phyloP scores from a whole-genome alignment of 73 alveolate genomes.

The Uronychia binucleata region DNA sequence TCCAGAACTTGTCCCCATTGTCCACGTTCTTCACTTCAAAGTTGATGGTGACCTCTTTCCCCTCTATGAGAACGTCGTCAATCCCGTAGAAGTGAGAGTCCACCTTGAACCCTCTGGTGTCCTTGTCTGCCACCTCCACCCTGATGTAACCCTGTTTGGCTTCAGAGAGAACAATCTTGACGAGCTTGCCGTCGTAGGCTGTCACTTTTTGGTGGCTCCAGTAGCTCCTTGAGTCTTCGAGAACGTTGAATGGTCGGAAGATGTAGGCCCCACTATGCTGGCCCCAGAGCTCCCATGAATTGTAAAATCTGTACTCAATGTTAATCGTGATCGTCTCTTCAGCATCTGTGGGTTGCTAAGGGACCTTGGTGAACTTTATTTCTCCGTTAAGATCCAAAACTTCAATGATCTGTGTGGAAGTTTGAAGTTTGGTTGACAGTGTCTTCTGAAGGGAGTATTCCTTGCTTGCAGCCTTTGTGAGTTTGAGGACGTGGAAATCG shows the following conservation, averaged over 20 bases:
- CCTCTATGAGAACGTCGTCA: no score
- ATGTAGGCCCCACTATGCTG: neutral
- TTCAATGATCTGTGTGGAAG: neutral
- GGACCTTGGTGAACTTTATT: neutral
- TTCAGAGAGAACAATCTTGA: neutral
- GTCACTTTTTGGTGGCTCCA: neutral
- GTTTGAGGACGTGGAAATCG: neutral
- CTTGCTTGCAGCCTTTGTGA: neutral
- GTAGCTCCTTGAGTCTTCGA: conserved; percentile 18
- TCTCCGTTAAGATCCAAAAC: neutral
- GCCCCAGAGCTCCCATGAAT: conserved; percentile 7
- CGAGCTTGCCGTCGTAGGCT: conserved; percentile 14
- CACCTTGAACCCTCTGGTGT: conserved; percentile 42
- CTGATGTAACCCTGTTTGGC: conserved; percentile 2
- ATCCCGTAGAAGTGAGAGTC: conserved; percentile 55
- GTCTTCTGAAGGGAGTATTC: neutral
- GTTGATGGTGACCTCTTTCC: conserved; percentile 34
- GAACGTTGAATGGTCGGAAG: conserved; percentile 2
- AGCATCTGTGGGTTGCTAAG: no score
- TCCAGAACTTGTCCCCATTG: conserved; percentile 50
- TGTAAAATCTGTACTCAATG: neutral
- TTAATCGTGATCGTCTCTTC: no score
- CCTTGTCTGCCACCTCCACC: no score
- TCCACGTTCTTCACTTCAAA: conserved; percentile 22
- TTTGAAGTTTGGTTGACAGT: neutral